These are phyloP conservation scores for Populus euphratica DNA, from an alignment of 345 rosid species.

Conservation along the genomic window DNA sequence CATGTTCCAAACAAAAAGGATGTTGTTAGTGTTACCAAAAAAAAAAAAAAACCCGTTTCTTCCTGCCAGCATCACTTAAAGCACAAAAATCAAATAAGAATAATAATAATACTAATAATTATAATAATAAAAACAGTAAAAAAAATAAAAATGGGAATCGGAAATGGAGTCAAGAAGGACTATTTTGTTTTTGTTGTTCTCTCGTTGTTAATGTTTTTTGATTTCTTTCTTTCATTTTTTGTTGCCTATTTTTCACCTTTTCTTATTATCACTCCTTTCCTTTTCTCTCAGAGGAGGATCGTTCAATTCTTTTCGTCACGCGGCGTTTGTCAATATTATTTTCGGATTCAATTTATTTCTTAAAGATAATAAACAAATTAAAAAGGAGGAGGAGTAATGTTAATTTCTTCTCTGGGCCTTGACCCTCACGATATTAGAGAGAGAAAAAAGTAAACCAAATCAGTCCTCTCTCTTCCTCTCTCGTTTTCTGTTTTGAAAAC, in stretches of 20 bases:
- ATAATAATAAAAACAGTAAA: background rate
- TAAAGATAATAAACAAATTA: background rate
- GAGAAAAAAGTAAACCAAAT: background rate
- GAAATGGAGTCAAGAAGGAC: slow-evolving; percentile 27
- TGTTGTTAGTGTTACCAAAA: background rate
- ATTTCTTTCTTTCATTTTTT: slow-evolving; percentile 16
- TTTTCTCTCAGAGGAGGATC: slow-evolving; percentile 3
- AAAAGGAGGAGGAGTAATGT: background rate
- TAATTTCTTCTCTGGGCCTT: slow-evolving; percentile 19
- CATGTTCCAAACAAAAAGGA: background rate
- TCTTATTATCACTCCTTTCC: slow-evolving; percentile 14
- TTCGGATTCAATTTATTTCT: background rate
- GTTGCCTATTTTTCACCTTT: slow-evolving; percentile 26
- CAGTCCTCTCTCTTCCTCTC: background rate
- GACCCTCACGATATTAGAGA: slow-evolving; percentile 33
- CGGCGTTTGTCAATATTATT: background rate
- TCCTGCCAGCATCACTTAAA: background rate
- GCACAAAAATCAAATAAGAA: background rate
- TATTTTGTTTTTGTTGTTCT: slow-evolving; percentile 17
- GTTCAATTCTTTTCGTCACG: slow-evolving; percentile 10
- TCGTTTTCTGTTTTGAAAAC: background rate
- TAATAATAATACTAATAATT: background rate
- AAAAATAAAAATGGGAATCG: slow-evolving; percentile 24
- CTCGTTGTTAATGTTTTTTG: slow-evolving; percentile 22
- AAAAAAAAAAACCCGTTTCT: background rate